Evolutionary conservation across 2,329 filamentous ascomycete genomes (phyloP).

Genomic region (Orbilia quercus): DNA sequence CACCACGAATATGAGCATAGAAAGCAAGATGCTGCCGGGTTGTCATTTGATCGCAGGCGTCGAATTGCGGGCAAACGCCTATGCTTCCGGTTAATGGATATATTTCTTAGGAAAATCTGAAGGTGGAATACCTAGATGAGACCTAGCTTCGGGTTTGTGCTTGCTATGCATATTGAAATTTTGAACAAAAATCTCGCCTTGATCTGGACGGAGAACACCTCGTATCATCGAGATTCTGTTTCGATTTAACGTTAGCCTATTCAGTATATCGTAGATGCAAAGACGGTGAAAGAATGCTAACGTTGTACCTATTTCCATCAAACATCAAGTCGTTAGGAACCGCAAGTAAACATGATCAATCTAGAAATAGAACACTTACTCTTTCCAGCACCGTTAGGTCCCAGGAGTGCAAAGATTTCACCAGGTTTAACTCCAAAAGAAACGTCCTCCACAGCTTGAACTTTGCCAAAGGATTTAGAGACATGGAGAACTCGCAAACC

Average conservation of each 20-base stretch:
- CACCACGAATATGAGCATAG: conserved; percentile 85
- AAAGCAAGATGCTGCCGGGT: conserved; percentile 86
- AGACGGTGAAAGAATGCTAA: background rate
- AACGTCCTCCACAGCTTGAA: conserved; percentile 86
- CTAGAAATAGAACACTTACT: conserved; percentile 67
- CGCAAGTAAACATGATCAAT: background rate
- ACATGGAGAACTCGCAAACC: conserved; percentile 83
- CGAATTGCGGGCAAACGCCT: conserved; percentile 90
- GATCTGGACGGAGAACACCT: conserved; percentile 82
- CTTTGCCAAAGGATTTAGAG: conserved; percentile 80
- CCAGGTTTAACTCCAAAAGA: conserved; percentile 82
- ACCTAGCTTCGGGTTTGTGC: conserved; percentile 76
- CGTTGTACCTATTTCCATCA: conserved; percentile 27
- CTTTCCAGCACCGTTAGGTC: conserved; percentile 92
- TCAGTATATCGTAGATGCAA: background rate
- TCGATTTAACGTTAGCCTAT: background rate
- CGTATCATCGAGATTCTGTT: conserved; percentile 83
- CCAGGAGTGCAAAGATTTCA: conserved; percentile 88
- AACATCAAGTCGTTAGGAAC: background rate
- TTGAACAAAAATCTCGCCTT: conserved; percentile 85
- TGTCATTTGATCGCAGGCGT: conserved; percentile 91
- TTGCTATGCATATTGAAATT: conserved; percentile 75
- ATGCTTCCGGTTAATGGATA: background rate
- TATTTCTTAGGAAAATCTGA: background rate
- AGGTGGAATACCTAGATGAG: conserved; percentile 68